Conservation (phyloP, 179 eudicot genomes). For the Heliamphora pulchella region DNA sequence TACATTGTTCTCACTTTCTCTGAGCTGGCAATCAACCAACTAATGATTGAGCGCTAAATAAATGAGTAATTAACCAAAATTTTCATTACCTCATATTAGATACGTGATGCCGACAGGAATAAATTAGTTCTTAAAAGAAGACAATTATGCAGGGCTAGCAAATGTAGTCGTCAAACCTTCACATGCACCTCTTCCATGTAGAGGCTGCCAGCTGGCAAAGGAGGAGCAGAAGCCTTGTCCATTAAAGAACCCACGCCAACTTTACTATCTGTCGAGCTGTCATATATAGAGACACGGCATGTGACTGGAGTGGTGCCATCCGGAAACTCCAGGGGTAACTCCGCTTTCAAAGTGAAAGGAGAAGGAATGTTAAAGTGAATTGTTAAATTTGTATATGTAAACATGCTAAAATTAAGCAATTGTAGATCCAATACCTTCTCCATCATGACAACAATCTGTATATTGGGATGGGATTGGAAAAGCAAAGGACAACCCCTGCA, state of each 20-base stretch:
- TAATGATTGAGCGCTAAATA: not conserved
- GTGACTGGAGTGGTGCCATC: conserved; percentile 98
- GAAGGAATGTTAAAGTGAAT: not conserved
- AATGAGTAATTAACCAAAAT: not conserved
- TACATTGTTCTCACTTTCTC: not conserved
- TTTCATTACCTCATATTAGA: conserved; percentile 1
- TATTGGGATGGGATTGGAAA: conserved; percentile 89
- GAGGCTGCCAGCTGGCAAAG: conserved; percentile 67
- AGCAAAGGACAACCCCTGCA: conserved; percentile 87
- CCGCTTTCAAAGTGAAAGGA: conserved; percentile 42
- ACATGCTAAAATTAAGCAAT: not conserved
- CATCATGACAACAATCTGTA: conserved; percentile 61
- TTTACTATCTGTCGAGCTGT: conserved; percentile 70
- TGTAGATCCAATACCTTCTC: conserved; percentile 50
- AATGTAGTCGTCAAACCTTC: conserved; percentile 49
- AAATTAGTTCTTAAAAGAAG: not conserved
- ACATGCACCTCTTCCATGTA: conserved; percentile 96
- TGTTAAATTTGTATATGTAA: not conserved
- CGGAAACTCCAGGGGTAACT: conserved; percentile 89
- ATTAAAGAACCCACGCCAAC: conserved; percentile 77
- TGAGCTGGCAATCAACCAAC: not conserved
- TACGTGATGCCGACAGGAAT: not conserved
- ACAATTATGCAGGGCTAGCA: not conserved
- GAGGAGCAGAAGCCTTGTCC: conserved; percentile 83
- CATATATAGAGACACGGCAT: conserved; percentile 90